Evolutionary conservation across 345 rosid genomes (phyloP), one percentile per base, ranked within the genome.

Genomic region (Corchorus olitorius): DNA sequence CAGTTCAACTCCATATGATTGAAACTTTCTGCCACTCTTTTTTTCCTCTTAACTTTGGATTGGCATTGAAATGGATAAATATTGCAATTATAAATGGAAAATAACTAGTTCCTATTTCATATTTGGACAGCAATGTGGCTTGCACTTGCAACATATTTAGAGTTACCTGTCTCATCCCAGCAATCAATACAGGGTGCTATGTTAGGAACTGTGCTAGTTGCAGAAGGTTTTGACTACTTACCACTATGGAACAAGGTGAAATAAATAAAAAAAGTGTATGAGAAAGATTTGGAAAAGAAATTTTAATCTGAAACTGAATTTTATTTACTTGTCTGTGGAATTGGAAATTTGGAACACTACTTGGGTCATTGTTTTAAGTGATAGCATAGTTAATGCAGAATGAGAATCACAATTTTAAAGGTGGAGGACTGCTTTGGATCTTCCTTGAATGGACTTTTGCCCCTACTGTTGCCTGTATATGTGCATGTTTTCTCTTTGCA

Each of bases 141-240:
- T 50, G 34, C 77, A 74, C 41, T 82, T 19, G 84, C 88, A 46
- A 82, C 83, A 20, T 80, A 76, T 46, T 60, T 73, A 66, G 84
- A 78, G 81, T 37, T 82, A 22, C 86, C 86, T 33, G 88, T 85
- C 1, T 85, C 84, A 37, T 59, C 81, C 20, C 78, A 76, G 65
- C 79, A 82, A 56, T 79, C 79, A 9, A 79, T 65, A 34, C 82
- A 82, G 72, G 77, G 79, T 68, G 82, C 80, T 66, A 73, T 84
- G 61, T 37, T 85, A 54, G 84, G 85, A 69, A 80, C 73, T 48
- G 35, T 80, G 63, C 78, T 80, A 39, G 77, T 65, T 35, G 46
- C 75, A 20, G 73, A 76, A 55, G 82, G 83, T 33, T 75, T 77
- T 65, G 63, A 60, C 13, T 76, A 78, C 77, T 64, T 82, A 11